phyloP scores from a whole-genome alignment of 305 asterid genomes.

The Fraxinus latifolia region DNA sequence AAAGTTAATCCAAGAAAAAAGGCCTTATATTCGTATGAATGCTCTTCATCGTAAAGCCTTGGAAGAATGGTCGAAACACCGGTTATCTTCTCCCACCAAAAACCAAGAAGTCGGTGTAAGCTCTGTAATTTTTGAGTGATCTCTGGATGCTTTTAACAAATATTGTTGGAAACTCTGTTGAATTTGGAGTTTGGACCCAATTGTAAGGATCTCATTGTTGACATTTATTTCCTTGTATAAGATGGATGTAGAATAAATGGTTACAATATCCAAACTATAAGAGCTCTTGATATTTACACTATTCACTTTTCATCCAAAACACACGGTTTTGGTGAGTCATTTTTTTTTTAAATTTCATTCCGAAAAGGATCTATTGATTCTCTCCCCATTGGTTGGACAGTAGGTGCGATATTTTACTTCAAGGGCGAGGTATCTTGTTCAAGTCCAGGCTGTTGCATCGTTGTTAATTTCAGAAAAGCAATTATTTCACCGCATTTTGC shows the following conservation, averaged over 20 bases:
- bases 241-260: neutral
- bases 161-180: neutral
- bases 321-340: neutral
- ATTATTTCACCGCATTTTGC: neutral
- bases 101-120: constrained; percentile 28
- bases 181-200: neutral
- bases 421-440: neutral
- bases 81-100: constrained; percentile 47
- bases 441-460: neutral
- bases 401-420: neutral
- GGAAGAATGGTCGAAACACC: constrained; percentile 83
- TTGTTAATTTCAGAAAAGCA: neutral
- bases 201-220: neutral
- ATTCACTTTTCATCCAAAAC: neutral
- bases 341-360: no score
- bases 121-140: constrained; percentile 26
- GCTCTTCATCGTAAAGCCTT: constrained; percentile 70
- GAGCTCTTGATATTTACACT: neutral
- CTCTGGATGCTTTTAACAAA: neutral
- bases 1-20: constrained; percentile 57
- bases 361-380: neutral
- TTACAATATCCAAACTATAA: neutral
- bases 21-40: constrained; percentile 74
- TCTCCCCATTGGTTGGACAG: neutral
- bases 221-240: neutral